Conservation (phyloP, 495 filamentous ascomycete species). For the Penicillium soppii region DNA sequence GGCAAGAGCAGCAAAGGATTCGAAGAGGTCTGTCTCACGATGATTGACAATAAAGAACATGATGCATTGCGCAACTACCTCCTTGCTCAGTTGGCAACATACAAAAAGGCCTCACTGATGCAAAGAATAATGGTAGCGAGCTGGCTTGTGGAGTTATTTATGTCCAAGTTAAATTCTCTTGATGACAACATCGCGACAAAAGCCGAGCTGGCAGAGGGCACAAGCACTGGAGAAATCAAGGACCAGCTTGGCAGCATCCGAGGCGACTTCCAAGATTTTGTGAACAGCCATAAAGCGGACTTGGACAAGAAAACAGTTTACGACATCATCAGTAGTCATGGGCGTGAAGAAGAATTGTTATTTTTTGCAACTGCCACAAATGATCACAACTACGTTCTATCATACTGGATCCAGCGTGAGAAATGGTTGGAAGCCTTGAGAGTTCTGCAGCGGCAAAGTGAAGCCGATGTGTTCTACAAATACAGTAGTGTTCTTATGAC, state of each 20-base stretch:
- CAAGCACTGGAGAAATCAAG: constrained; percentile 66
- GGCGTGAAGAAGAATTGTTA: constrained; percentile 86
- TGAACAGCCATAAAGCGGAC: constrained; percentile 77
- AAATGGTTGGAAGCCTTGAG: constrained; percentile 87
- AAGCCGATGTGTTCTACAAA: constrained; percentile 90
- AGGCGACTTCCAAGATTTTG: constrained; percentile 84
- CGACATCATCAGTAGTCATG: constrained; percentile 93
- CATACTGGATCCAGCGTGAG: constrained; percentile 97
- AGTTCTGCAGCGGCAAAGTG: constrained; percentile 86
- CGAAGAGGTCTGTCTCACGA: constrained; percentile 87
- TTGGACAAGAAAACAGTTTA: constrained; percentile 90
- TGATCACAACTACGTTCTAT: constrained; percentile 91
- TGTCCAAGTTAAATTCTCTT: constrained; percentile 92
- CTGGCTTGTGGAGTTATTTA: constrained; percentile 94
- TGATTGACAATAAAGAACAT: constrained; percentile 85
- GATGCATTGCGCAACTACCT: constrained; percentile 93
- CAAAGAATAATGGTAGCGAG: constrained; percentile 92
- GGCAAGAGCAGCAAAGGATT: constrained; percentile 95
- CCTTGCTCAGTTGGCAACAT: constrained; percentile 73
- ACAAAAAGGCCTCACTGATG: constrained; percentile 85
- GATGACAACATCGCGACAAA: constrained; percentile 93
- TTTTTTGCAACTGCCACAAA: constrained; percentile 84
- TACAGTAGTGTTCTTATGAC: constrained; percentile 96
- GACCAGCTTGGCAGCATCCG: constrained; percentile 68
- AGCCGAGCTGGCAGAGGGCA: constrained; percentile 73